phyloP scores from a whole-genome alignment of 371 early-diverging fungal genomes.

The Apophysomyces sp. region DNA sequence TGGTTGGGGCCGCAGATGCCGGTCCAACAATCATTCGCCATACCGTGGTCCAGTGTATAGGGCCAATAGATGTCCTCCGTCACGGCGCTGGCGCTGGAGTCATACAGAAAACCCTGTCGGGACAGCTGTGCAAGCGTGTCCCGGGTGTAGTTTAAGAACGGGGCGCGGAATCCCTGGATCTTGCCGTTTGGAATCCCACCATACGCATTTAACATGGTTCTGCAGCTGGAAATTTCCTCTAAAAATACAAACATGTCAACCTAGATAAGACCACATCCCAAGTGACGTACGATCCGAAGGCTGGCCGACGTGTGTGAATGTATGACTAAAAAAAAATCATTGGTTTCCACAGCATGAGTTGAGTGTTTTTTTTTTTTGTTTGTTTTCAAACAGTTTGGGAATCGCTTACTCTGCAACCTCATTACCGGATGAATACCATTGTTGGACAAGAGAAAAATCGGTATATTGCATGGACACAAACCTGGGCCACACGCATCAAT shows the following conservation, averaged over 20 bases:
- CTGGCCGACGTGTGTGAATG: slow-evolving; percentile 60
- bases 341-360: no score
- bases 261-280: background rate
- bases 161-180: slow-evolving; percentile 69
- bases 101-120: slow-evolving; percentile 61
- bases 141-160: slow-evolving; percentile 64
- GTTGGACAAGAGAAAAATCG: slow-evolving; percentile 62
- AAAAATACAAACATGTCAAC: background rate
- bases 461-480: slow-evolving; percentile 65
- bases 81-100: slow-evolving; percentile 60
- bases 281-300: slow-evolving; percentile 37
- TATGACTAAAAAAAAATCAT: slow-evolving; percentile 40
- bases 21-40: slow-evolving; percentile 68
- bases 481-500: slow-evolving; percentile 15
- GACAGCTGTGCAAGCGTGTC: slow-evolving; percentile 46
- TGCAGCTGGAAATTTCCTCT: slow-evolving; percentile 54
- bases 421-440: slow-evolving; percentile 71
- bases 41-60: slow-evolving; percentile 71
- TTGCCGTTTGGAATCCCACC: slow-evolving; percentile 66
- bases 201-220: slow-evolving; percentile 55
- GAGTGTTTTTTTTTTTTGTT: background rate
- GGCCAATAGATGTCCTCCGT: slow-evolving; percentile 61
- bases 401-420: slow-evolving; percentile 62
- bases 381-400: background rate
- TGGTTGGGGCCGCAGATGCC: slow-evolving; percentile 45